phyloP scores from a whole-genome alignment of 306 rosid species.

The Corylus americana region DNA sequence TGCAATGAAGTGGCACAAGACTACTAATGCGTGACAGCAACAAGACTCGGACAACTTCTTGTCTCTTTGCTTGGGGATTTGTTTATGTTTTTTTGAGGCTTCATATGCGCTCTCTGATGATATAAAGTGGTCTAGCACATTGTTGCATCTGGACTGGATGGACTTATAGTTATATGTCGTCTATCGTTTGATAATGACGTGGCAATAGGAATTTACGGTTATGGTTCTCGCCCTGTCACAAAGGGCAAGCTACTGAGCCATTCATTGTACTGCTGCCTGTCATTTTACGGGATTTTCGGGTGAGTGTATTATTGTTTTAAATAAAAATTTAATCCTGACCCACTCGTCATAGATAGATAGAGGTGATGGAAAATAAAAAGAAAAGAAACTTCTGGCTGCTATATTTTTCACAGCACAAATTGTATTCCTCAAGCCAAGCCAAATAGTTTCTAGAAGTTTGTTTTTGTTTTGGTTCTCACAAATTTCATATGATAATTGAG shows the following conservation, averaged over 20 bases:
- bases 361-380: not conserved
- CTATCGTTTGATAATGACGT: not conserved
- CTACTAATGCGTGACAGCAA: constrained; percentile 26
- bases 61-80: constrained; percentile 27
- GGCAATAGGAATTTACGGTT: not conserved
- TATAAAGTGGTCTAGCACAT: not conserved
- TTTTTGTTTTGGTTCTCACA: not conserved
- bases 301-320: no score
- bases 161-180: not conserved
- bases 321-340: no score
- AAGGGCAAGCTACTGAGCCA: not conserved
- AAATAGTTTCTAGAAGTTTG: not conserved
- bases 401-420: no score
- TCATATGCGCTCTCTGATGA: not conserved
- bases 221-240: not conserved
- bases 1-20: constrained; percentile 15
- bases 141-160: not conserved
- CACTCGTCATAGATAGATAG: not conserved
- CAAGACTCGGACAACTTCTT: constrained; percentile 28
- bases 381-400: not conserved
- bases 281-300: not conserved
- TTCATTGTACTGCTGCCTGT: not conserved
- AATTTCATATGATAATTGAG: not conserved
- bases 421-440: not conserved
- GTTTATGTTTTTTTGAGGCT: not conserved